A percentile compares a stretch with the other conserved stretches of the same genome.
These are phyloP conservation scores for Komagataella populi DNA, from an alignment of 805 yeast genomes.

Conservation along the genomic window DNA sequence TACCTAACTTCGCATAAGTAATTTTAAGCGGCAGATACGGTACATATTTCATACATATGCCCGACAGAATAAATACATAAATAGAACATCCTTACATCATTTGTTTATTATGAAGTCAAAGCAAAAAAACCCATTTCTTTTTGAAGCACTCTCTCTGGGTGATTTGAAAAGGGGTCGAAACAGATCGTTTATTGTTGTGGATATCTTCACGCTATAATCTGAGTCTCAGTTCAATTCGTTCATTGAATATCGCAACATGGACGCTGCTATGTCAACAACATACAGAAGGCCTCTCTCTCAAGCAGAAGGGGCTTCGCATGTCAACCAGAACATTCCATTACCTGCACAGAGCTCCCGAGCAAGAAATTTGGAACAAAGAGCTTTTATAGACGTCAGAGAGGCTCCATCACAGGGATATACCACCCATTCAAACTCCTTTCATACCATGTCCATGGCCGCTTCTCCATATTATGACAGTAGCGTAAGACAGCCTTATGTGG, in stretches of 20 bases:
- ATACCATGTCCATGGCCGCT: not conserved
- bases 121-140: not conserved
- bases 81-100: not conserved
- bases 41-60: not conserved
- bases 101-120: not conserved
- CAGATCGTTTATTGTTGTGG: not conserved
- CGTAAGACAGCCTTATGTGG: not conserved
- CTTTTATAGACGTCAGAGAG: not conserved
- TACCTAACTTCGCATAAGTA: not conserved
- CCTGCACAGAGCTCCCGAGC: not conserved
- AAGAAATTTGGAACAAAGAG: not conserved
- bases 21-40: not conserved
- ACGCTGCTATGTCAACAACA: conserved; percentile 18
- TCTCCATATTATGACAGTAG: not conserved
- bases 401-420: not conserved
- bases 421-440: not conserved
- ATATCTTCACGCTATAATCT: not conserved
- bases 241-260: conserved; percentile 11
- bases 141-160: not conserved
- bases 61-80: not conserved
- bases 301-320: not conserved
- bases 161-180: not conserved
- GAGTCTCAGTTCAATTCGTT: not conserved
- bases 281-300: not conserved
- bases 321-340: not conserved